phyloP scores from a whole-genome alignment of 208 protist species.

The Novymonas esmeraldas region DNA sequence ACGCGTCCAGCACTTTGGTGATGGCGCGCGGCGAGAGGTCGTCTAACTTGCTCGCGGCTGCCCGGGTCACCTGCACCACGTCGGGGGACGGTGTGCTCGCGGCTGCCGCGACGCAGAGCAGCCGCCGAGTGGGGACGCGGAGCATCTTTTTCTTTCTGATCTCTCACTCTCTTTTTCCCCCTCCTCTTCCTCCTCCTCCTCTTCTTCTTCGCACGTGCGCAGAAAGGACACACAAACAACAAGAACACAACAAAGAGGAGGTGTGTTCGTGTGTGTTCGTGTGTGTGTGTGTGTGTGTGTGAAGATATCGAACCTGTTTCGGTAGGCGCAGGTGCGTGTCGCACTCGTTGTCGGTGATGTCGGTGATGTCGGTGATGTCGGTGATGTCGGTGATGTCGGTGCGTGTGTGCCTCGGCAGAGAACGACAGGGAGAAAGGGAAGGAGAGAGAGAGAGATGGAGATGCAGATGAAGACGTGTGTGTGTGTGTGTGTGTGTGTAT shows the following conservation, averaged over 20 bases:
- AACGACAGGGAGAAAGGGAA: slow-evolving; percentile 7
- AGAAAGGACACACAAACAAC: too few species aligned
- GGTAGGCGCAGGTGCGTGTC: too few species aligned
- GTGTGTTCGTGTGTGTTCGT: too few species aligned
- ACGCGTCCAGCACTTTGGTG: slow-evolving; percentile 92
- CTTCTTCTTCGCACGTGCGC: too few species aligned
- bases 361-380: too few species aligned
- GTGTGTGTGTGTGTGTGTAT: background rate
- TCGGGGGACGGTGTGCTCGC: slow-evolving; percentile 60
- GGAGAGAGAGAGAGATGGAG: background rate
- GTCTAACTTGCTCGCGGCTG: slow-evolving; percentile 62
- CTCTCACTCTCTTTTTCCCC: too few species aligned
- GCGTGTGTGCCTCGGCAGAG: background rate
- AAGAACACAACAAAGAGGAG: too few species aligned
- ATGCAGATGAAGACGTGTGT: background rate
- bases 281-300: too few species aligned
- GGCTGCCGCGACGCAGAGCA: slow-evolving; percentile 51
- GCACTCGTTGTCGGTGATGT: too few species aligned
- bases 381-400: too few species aligned
- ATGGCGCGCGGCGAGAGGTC: slow-evolving; percentile 92
- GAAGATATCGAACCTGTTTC: too few species aligned
- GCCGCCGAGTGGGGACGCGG: slow-evolving; percentile 40
- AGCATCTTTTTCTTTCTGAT: slow-evolving; percentile 48
- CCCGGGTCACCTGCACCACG: slow-evolving; percentile 58
- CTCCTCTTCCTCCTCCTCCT: too few species aligned